Evolutionary conservation across 2,329 filamentous ascomycete genomes (phyloP).

Genomic region (Huntiella moniliformis): DNA sequence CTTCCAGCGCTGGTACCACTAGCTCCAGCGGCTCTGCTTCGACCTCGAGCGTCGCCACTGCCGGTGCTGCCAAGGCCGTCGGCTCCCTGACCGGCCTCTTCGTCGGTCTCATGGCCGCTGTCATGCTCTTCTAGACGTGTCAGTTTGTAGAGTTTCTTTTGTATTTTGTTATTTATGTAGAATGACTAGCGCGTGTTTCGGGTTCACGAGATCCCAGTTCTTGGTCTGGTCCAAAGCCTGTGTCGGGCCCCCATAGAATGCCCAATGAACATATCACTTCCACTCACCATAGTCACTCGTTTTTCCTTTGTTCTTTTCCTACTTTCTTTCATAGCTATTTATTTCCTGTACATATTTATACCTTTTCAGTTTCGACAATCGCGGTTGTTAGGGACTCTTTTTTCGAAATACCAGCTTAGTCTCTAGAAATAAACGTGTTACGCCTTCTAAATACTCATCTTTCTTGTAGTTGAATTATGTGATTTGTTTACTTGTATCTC

Average conservation of each 20-base stretch:
- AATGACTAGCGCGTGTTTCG: not conserved
- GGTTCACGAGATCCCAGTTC: not conserved
- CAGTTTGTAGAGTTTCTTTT: not conserved
- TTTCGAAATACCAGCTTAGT: not conserved
- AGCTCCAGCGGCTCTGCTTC: not conserved
- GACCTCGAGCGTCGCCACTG: not conserved
- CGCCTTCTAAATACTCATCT: not conserved
- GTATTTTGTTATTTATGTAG: not conserved
- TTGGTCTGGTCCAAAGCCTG: not conserved
- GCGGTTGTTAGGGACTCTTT: not conserved
- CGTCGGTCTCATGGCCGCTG: not conserved
- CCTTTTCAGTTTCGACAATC: not conserved
- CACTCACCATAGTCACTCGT: constrained; percentile 4
- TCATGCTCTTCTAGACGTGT: not conserved
- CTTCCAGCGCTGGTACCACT: not conserved
- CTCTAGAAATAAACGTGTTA: constrained; percentile 3
- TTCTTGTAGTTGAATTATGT: too few species aligned
- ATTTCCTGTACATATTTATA: constrained; percentile 1
- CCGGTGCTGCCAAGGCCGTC: not conserved
- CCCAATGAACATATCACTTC: not conserved
- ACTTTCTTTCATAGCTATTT: not conserved
- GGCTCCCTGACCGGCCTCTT: not conserved
- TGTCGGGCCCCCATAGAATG: not conserved
- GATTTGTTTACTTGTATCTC: not conserved
- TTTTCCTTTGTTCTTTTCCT: not conserved